These are phyloP conservation scores for Corinectria fuckeliana DNA, from an alignment of 2,329 filamentous ascomycete species.

Conservation along the genomic window DNA sequence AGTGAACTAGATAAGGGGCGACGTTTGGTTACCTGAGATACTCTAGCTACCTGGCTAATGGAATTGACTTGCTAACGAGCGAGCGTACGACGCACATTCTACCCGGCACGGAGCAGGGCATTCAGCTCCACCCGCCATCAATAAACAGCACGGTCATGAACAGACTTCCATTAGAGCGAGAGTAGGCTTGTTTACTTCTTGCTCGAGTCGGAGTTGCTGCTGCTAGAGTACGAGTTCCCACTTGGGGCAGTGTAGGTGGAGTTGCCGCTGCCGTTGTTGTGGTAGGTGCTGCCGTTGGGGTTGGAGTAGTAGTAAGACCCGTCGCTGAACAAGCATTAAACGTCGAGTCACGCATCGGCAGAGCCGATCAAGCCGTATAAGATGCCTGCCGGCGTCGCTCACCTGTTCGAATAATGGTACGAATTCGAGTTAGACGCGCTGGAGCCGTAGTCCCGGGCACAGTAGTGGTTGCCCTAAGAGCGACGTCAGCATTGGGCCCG, in stretches of 20 bases:
- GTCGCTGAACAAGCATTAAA: slow-evolving; percentile 47
- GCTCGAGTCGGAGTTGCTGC: slow-evolving; percentile 6
- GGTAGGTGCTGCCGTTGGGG: slow-evolving; percentile 70
- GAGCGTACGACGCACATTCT: no score
- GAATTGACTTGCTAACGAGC: background rate
- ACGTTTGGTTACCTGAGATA: background rate
- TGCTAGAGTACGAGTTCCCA: slow-evolving; percentile 38
- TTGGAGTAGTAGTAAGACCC: slow-evolving; percentile 79
- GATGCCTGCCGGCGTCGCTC: slow-evolving; percentile 28
- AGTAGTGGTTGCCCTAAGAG: slow-evolving; percentile 71
- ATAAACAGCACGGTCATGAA: background rate
- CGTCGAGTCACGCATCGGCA: background rate
- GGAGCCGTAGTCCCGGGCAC: slow-evolving; percentile 67
- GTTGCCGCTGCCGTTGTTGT: slow-evolving; percentile 65
- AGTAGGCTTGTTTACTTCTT: slow-evolving; percentile 20
- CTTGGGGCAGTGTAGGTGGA: slow-evolving; percentile 67
- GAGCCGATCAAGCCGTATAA: background rate
- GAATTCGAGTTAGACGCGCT: slow-evolving; percentile 61
- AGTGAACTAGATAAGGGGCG: background rate
- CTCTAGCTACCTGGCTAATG: background rate
- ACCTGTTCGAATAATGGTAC: slow-evolving; percentile 73
- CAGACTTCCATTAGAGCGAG: no score
- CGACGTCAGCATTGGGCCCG: background rate
- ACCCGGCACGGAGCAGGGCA: background rate
- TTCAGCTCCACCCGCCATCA: background rate